Evolutionary conservation across 1,284 basidiomycete species (phyloP), one percentile per base, ranked within the genome.

Genomic region (Xerocomus amazonicus): DNA sequence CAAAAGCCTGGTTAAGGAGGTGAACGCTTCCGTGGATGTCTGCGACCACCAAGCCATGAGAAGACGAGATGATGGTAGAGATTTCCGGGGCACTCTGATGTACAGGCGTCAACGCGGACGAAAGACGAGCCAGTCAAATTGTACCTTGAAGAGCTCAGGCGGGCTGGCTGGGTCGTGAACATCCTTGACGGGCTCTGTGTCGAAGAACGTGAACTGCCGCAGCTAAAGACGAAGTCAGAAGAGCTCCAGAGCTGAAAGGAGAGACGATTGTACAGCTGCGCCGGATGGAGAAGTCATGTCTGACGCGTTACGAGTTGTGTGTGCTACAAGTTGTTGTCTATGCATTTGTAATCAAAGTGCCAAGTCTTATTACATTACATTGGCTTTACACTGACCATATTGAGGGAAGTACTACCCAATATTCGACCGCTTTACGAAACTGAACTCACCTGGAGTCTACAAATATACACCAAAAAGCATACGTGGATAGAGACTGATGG

Each of bases 181-280:
- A 63, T 93, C 92, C 66, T 84, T 92, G 55, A 95, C 83, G 6
- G 80, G 77, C 3, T 81, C 77, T 10, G 76, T 73, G 55, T 90
- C 81, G 59, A 92, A 92, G 79, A 92, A 92, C 2, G 81, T 77
- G 71, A 94, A 94, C 63, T 92, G 88, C 35, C 87, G 79, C 81
- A 87, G 91, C 88, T 92, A 43, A 2, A 43, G 0, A 33, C 8
- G 12, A 23, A 19, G 41, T 66, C 43, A 62, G 51, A 46, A 33
- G 10, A 17, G 31, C 17, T 31, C 26, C 8, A 2, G 14, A 14
- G 19, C 0, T 4, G 14, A 41, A 44, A 36, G 12, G 42, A 46
- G 23, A 6, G 23, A 36, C 2, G 1, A n/a, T 29, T 43, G 6
- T 56, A 64, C 62, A 35, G 60, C 59, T 26, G 55, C 47, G 23